These are phyloP conservation scores for Aspergillus costaricaensis DNA, from an alignment of 2,329 filamentous ascomycete genomes.

Conservation along the genomic window DNA sequence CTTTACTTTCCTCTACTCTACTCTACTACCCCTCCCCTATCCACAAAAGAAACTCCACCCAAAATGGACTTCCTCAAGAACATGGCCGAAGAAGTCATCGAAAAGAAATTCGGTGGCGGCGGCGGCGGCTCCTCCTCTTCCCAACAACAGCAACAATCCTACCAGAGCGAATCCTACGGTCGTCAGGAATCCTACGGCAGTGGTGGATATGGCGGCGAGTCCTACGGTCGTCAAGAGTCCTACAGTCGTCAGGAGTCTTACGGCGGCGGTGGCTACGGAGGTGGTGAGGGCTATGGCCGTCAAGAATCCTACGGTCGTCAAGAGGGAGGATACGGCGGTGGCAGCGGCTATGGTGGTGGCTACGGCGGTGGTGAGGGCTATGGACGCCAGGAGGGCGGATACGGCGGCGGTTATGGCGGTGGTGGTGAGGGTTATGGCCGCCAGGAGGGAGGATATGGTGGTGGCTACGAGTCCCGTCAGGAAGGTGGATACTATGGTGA, in stretches of 20 bases:
- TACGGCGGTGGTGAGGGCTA: conserved; percentile 2
- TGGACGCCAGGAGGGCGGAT: conserved; percentile 17
- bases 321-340: background rate
- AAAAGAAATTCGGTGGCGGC: conserved; percentile 15
- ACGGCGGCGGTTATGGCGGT: conserved; percentile 9
- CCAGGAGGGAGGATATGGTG: conserved; percentile 12
- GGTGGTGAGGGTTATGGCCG: conserved; percentile 20
- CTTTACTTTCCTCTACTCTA: too few species aligned
- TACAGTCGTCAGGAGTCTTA: background rate
- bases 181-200: background rate
- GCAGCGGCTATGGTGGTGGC: background rate
- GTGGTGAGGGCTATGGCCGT: too few species aligned
- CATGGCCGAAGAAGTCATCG: conserved; percentile 30
- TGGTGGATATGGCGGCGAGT: conserved; percentile 5
- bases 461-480: conserved; percentile 21
- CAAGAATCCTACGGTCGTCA: background rate
- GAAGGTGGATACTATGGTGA: conserved; percentile 15
- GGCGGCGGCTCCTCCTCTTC: conserved; percentile 2
- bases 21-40: background rate
- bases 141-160: background rate
- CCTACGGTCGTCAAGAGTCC: background rate
- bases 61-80: conserved; percentile 33
- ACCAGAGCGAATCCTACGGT: too few species aligned
- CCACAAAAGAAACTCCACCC: background rate
- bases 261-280: background rate